A percentile compares a stretch with the other conserved stretches of the same genome.
Evolutionary conservation across 1,139 yeast genomes (phyloP).

Genomic region (Scheffersomyces stambukii): DNA sequence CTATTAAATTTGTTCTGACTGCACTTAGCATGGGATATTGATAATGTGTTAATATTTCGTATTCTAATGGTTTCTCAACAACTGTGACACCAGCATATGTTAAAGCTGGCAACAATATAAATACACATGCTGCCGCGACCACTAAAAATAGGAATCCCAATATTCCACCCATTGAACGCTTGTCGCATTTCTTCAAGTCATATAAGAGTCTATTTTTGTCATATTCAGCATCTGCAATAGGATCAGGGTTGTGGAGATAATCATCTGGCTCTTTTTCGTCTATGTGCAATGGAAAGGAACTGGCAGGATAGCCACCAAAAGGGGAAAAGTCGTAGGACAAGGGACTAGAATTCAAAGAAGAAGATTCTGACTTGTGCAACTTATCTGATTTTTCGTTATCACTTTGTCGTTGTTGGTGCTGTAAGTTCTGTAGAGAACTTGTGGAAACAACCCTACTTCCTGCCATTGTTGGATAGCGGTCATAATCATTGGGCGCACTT

Average conservation of each 20-base stretch:
- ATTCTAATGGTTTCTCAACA: constrained; percentile 24
- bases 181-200: constrained; percentile 61
- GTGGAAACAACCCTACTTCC: constrained; percentile 48
- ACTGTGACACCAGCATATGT: constrained; percentile 65
- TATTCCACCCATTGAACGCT: constrained; percentile 54
- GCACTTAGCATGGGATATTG: constrained; percentile 58
- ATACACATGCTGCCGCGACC: constrained; percentile 57
- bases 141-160: constrained; percentile 55
- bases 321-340: constrained; percentile 75
- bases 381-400: too few relatives aligned
- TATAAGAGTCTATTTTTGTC: constrained; percentile 60
- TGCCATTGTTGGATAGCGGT: constrained; percentile 52
- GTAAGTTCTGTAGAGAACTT: too few relatives aligned
- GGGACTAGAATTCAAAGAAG: too few relatives aligned
- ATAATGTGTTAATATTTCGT: constrained; percentile 52
- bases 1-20: constrained; percentile 59
- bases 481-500: too few relatives aligned
- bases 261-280: constrained; percentile 94
- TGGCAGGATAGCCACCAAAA: constrained; percentile 93
- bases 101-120: constrained; percentile 69
- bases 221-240: constrained; percentile 77
- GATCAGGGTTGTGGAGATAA: constrained; percentile 89
- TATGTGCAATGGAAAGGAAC: constrained; percentile 78
- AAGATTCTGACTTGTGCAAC: too few relatives aligned
- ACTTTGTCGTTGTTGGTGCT: too few relatives aligned